Conservation (phyloP, 352 stramenopile genomes). For the Pelagophyceae sp. region DNA sequence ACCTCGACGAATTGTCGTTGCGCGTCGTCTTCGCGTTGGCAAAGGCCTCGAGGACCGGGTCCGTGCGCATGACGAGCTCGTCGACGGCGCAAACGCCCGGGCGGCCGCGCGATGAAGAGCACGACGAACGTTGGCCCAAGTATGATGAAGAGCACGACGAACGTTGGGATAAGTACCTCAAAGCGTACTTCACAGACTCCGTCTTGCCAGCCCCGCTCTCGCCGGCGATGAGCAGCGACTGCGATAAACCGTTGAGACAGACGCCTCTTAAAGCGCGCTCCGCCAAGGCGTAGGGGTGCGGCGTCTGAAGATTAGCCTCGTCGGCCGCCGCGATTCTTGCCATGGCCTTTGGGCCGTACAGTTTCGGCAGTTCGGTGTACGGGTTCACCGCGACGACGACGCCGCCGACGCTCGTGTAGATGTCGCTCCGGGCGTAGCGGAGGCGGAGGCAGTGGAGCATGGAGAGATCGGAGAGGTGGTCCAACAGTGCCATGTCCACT, state of each 20-base stretch:
- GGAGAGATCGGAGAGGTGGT: slow-evolving; percentile 72
- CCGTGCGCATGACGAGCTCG: slow-evolving; percentile 30
- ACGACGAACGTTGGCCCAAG: slow-evolving; percentile 55
- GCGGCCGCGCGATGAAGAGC: background rate
- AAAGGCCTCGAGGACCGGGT: slow-evolving; percentile 90
- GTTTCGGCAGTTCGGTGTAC: slow-evolving; percentile 45
- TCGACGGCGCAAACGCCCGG: slow-evolving; percentile 14
- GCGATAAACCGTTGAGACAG: slow-evolving; percentile 30
- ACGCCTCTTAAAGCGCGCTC: background rate
- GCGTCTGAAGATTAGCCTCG: background rate
- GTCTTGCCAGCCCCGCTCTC: slow-evolving; percentile 78
- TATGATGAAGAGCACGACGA: slow-evolving; percentile 42
- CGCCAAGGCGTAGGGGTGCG: slow-evolving; percentile 5
- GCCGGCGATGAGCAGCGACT: slow-evolving; percentile 73
- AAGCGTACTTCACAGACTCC: slow-evolving; percentile 78
- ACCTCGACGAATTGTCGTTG: slow-evolving; percentile 86
- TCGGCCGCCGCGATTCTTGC: background rate
- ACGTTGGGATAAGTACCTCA: slow-evolving; percentile 63
- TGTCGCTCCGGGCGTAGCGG: slow-evolving; percentile 70
- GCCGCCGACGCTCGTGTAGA: slow-evolving; percentile 81
- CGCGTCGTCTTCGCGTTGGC: slow-evolving; percentile 87
- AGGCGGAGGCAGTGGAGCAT: slow-evolving; percentile 64
- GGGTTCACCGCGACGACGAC: slow-evolving; percentile 84
- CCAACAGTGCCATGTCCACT: slow-evolving; percentile 69
- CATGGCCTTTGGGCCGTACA: slow-evolving; percentile 14